Base-by-base conservation (phyloP, 2,329 filamentous ascomycete genomes). In the Teratosphaeriaceae sp. region DNA sequence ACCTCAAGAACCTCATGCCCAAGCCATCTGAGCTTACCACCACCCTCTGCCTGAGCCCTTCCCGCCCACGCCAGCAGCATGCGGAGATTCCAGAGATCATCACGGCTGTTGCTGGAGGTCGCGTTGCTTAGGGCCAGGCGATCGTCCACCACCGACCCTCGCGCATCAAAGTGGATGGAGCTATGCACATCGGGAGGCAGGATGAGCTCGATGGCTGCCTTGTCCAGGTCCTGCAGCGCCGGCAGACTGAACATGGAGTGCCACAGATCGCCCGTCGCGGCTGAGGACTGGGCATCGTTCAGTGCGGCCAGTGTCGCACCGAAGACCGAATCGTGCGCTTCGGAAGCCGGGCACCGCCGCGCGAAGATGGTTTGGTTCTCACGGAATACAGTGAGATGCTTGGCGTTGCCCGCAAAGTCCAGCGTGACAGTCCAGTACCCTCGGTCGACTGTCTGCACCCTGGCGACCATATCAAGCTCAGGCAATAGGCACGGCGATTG, bases 401-500 rank as follows among this genome's bases (percentile, higher is more conserved):
- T 64, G 0, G 80, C 70, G 44, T 84, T 79, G 38, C 72, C 68
- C 3, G 68, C 69, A 50, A 96, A 88, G 58, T 92, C 82, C 3
- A 95, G 71, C 5, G 80, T 79, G 2, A 94, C 74, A 31, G 86
- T 82, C 89, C 89, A 96, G 68, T 87, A 90, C 3, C 79, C 72
- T 3, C 80, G 74, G 1, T 79, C 74, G 4, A 73, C 73, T 2
- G 80, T 80, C 1, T 79, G 80, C 15, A 89, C 69, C 19, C 69
- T 72, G 1, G 69, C 61, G 39, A 89, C 78, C 31, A 78, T 76
- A 34, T 76, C 70, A 1, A 88, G 68, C 9, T 84, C 82, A 0
- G 85, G 74, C 1, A 83, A 66, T 1, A 82, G 67, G 50, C 76
- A 80, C 0, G 79, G 79, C 1, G 78, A 73, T 5, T 64, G 65